These are phyloP conservation scores for Acrodontium crateriforme DNA, from an alignment of 2,329 filamentous ascomycete genomes.

Conservation along the genomic window DNA sequence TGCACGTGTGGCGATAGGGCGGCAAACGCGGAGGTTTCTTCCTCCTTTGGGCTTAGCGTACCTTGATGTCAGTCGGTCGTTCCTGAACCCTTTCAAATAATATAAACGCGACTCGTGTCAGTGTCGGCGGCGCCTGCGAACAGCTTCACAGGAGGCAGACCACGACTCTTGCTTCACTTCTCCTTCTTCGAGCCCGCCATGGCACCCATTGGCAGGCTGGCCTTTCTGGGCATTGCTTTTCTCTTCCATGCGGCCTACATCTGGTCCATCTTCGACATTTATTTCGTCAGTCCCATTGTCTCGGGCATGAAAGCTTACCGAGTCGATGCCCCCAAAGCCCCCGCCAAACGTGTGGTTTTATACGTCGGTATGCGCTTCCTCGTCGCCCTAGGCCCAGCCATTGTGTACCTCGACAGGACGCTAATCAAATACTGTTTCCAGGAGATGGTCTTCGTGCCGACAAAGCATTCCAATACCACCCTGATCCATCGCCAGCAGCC, in stretches of 20 bases:
- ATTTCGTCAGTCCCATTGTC: slow-evolving; percentile 95
- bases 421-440: slow-evolving; percentile 11
- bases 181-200: too few relatives aligned
- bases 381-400: background rate
- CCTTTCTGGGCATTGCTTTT: slow-evolving; percentile 77
- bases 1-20: too few relatives aligned
- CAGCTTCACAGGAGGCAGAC: too few relatives aligned
- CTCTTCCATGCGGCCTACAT: slow-evolving; percentile 90
- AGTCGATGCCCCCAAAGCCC: slow-evolving; percentile 54
- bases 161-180: too few relatives aligned
- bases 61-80: too few relatives aligned
- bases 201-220: slow-evolving; percentile 52
- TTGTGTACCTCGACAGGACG: background rate
- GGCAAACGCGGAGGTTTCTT: too few relatives aligned
- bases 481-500: slow-evolving; percentile 58
- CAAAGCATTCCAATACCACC: slow-evolving; percentile 90
- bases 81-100: too few relatives aligned
- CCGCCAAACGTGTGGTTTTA: slow-evolving; percentile 78
- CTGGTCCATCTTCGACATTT: slow-evolving; percentile 94
- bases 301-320: slow-evolving; percentile 79
- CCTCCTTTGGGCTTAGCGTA: too few relatives aligned
- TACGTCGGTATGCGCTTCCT: slow-evolving; percentile 58
- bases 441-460: slow-evolving; percentile 90
- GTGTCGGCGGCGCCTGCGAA: too few relatives aligned
- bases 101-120: too few relatives aligned